phyloP scores from a whole-genome alignment of 129 eudicot species.

The Flaveria linearis region DNA sequence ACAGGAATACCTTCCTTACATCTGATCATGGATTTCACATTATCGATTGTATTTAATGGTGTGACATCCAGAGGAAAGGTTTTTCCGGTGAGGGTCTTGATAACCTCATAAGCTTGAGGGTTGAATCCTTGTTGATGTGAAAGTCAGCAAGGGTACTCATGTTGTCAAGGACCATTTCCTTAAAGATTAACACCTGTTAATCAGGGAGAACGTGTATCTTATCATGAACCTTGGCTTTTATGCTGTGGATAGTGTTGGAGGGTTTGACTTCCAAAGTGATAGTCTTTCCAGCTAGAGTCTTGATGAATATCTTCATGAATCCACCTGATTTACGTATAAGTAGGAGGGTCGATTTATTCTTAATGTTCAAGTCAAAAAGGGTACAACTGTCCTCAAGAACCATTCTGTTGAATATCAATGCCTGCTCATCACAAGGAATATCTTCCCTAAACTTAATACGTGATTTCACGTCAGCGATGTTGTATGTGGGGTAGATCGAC shows the following conservation, averaged over 20 bases:
- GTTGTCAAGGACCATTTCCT: background rate
- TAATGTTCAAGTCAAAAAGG: too few species aligned
- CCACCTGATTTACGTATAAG: background rate
- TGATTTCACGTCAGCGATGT: background rate
- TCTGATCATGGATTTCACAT: background rate
- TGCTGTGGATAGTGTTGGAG: background rate
- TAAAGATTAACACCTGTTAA: background rate
- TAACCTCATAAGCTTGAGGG: background rate
- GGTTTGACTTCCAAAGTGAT: background rate
- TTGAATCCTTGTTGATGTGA: background rate
- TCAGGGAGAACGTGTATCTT: conserved; percentile 6
- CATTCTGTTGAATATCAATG: background rate
- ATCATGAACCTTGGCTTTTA: background rate
- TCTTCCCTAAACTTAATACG: background rate
- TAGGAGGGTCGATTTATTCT: too few species aligned
- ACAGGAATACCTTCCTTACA: background rate
- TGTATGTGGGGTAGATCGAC: background rate
- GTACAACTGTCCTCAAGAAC: too few species aligned
- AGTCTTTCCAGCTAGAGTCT: background rate
- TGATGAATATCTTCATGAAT: conserved; percentile 19
- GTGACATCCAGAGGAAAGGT: background rate
- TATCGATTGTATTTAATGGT: background rate
- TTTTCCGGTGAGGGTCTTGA: background rate
- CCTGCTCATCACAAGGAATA: background rate
- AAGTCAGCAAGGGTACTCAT: too few species aligned